Conservation (phyloP, 208 protist genomes). For the Balamuthia mandrillaris region DNA sequence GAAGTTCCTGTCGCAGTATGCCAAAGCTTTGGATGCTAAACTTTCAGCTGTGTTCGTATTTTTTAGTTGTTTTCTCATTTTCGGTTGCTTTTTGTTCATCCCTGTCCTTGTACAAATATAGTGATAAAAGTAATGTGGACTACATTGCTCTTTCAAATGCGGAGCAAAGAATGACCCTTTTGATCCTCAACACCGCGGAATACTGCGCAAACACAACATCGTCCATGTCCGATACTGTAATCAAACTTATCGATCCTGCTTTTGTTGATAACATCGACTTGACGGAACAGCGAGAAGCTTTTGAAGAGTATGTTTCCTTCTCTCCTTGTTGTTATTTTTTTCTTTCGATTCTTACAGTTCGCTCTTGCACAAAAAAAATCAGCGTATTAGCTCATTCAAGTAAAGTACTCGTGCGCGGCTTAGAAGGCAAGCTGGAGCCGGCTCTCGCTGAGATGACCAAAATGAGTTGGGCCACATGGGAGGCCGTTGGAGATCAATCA, state of each 20-base stretch:
- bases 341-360: not conserved
- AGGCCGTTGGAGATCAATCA: constrained; percentile 51
- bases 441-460: constrained; percentile 48
- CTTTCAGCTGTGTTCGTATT: not conserved
- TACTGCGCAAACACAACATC: constrained; percentile 47
- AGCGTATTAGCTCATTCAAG: constrained; percentile 23
- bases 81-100: not conserved
- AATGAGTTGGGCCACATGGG: constrained; percentile 32
- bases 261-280: not conserved
- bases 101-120: not conserved
- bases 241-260: not conserved
- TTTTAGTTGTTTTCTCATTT: not conserved
- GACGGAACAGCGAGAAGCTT: not conserved
- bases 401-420: not conserved
- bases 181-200: constrained; percentile 61
- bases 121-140: not conserved
- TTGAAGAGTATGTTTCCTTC: not conserved
- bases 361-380: not conserved
- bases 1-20: constrained; percentile 46
- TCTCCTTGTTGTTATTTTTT: not conserved
- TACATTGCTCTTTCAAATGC: constrained; percentile 1
- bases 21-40: not conserved
- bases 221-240: not conserved
- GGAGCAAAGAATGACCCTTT: not conserved
- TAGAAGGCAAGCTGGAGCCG: constrained; percentile 36